A percentile compares a stretch with the other conserved stretches of the same genome.
phyloP scores from a whole-genome alignment of 202 grass and related monocot genomes.

The Hordeum pubiflorum region DNA sequence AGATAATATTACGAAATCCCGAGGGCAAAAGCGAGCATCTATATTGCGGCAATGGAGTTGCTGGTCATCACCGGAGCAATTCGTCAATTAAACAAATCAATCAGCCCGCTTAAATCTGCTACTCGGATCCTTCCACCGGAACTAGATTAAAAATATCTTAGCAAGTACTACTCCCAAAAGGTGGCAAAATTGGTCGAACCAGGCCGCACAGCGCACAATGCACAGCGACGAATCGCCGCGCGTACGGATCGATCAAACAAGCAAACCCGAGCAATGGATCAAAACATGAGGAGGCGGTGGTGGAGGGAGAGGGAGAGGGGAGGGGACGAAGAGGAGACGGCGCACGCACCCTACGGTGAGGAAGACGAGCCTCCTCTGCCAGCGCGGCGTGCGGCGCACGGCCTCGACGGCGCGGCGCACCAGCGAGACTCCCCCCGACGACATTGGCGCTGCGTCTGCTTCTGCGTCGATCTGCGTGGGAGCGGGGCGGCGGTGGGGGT shows the following conservation, averaged over 20 bases:
- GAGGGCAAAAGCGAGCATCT: not conserved
- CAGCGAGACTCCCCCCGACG: constrained; percentile 9
- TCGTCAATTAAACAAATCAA: not conserved
- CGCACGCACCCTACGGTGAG: constrained; percentile 34
- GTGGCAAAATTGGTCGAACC: not conserved
- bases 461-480: not conserved
- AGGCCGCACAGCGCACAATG: not conserved
- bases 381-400: constrained; percentile 31
- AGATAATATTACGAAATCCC: not conserved
- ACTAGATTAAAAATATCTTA: not conserved
- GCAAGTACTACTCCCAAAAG: not conserved
- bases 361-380: constrained; percentile 34
- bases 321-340: not conserved
- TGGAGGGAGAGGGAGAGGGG: not conserved
- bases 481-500: not conserved
- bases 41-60: not conserved
- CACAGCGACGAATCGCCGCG: not conserved
- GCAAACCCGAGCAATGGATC: not conserved
- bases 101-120: not conserved
- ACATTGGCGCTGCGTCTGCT: constrained; percentile 4
- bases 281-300: not conserved
- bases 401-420: constrained; percentile 37
- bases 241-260: not conserved
- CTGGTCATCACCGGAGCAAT: not conserved
- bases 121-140: not conserved